Base-by-base conservation (phyloP, 352 stramenopile genomes). In the Phytopythium aichiense region DNA sequence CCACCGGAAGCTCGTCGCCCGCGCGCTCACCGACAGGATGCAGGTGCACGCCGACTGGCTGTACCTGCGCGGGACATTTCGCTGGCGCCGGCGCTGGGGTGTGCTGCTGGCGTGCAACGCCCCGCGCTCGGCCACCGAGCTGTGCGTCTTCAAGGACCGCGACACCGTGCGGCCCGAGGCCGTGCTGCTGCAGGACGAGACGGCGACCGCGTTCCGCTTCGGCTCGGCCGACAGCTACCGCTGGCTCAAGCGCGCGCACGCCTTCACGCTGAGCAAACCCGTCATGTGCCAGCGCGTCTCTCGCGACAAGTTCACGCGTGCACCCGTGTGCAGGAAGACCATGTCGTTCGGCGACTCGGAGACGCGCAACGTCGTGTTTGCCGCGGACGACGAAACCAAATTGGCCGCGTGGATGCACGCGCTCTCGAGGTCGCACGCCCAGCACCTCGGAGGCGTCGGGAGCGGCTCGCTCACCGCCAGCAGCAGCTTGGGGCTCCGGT, bases 1-100 rank as follows among this genome's bases (percentile, higher is more conserved):
- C 40, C 61, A 67, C 35, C 74, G 69, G 16, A 66, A 50, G 28
- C 59, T 75, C 12, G 75, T 78, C 5, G 67, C 61, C 35, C 74
- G 62, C 38, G 61, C 73, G 35, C 64, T 91, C 13, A 77, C 71
- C 43, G 65, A 81, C 48, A 65, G 84, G 30, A 65, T 83, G 63
- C 69, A 73, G 40, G 60, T 91, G 31, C 71, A 88, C 60, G 74
- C 73, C 30, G 79, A 79, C 20, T 90, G 77, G 79, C 58, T 91
- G 28, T 78, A 73, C 31, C 40, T 90, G 15, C 42, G 79, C n/a
- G 50, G 74, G 18, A 71, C 70, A 22, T 49, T 89, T 33, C 69
- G 58, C 23, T 92, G 84, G 81, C 88, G 80, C 57, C 73, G 65
- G 33, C 78, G 80, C 43, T 91, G 76, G 75, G 74, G 65, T n/a